A percentile compares a stretch with the other conserved stretches of the same genome.
Conservation (phyloP, 345 rosid species). For the Acer negundo region DNA sequence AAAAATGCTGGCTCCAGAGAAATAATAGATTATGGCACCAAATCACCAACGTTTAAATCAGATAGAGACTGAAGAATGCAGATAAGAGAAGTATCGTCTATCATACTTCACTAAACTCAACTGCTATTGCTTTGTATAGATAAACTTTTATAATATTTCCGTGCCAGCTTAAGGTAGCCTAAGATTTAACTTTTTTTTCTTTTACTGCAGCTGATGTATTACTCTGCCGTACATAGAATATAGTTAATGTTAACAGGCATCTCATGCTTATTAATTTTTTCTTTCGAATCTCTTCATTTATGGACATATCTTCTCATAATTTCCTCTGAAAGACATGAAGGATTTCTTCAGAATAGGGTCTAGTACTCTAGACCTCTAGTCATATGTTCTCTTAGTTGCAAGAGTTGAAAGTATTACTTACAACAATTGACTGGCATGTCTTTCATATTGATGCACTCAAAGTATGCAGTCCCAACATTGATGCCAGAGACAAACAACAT, state of each 20-base stretch:
- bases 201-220: background rate
- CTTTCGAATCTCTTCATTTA: conserved; percentile 7
- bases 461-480: conserved; percentile 57
- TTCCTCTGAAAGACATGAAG: background rate
- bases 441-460: conserved; percentile 70
- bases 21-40: background rate
- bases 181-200: background rate
- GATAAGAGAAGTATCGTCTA: conserved; percentile 8
- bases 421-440: conserved; percentile 82
- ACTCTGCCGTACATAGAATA: background rate
- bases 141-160: no score
- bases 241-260: background rate
- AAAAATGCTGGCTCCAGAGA: background rate
- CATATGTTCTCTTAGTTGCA: background rate
- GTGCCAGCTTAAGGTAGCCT: background rate
- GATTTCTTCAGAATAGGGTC: background rate
- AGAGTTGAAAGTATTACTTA: conserved; percentile 34
- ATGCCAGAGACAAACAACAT: conserved; percentile 75
- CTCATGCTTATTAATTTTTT: background rate
- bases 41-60: conserved; percentile 2
- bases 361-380: no score
- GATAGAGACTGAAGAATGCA: conserved; percentile 5
- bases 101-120: background rate
- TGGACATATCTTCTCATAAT: background rate
- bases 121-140: no score